These are phyloP conservation scores for Pleurotus platypus DNA, from an alignment of 768 basidiomycete genomes.

Conservation along the genomic window DNA sequence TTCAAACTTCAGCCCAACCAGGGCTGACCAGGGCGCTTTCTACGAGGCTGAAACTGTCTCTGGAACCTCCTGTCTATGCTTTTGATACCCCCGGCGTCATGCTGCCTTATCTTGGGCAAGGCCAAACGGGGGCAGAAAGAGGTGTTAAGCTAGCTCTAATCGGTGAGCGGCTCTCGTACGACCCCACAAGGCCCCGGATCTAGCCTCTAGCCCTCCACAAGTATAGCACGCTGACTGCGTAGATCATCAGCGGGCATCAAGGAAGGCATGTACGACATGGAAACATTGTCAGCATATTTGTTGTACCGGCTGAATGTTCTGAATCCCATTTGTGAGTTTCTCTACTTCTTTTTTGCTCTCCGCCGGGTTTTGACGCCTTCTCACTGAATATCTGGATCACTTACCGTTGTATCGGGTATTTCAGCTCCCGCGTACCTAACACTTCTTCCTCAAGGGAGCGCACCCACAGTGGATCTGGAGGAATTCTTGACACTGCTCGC, in stretches of 20 bases:
- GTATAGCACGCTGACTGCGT: not conserved
- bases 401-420: not conserved
- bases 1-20: constrained; percentile 84
- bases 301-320: constrained; percentile 80
- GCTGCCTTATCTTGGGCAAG: constrained; percentile 90
- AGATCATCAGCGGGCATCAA: constrained; percentile 79
- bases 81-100: constrained; percentile 97
- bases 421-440: constrained; percentile 69
- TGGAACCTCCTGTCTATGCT: constrained; percentile 84
- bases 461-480: constrained; percentile 57
- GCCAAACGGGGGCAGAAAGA: constrained; percentile 82
- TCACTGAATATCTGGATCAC: constrained; percentile 8
- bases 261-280: constrained; percentile 84
- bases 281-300: constrained; percentile 82
- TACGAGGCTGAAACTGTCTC: constrained; percentile 80
- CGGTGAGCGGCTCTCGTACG: constrained; percentile 48
- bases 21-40: constrained; percentile 89
- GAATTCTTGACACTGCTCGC: constrained; percentile 71
- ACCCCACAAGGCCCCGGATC: constrained; percentile 13
- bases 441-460: constrained; percentile 50
- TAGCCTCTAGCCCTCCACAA: constrained; percentile 13
- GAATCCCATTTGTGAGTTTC: constrained; percentile 61
- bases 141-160: constrained; percentile 93
- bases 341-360: constrained; percentile 11
- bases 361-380: constrained; percentile 8